Evolutionary conservation across 352 stramenopile species (phyloP), one percentile per base, ranked within the genome.

Genomic region (Phytophthora pinifolia): DNA sequence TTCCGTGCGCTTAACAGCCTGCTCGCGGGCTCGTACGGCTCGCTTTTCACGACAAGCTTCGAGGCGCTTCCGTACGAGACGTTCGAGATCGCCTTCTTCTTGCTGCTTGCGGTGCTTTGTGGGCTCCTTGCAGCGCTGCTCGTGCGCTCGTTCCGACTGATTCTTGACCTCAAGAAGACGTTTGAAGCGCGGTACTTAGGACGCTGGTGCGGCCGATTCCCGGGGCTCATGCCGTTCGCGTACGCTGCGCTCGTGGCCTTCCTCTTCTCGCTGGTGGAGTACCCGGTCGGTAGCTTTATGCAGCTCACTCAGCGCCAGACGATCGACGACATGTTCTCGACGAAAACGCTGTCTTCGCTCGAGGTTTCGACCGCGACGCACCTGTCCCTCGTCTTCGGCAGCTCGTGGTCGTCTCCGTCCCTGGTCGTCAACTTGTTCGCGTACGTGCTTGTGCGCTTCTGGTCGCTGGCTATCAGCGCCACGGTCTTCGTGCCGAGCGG

Each of bases 321-420:
- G 30, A 92, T 96, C 39, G 83, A 97, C 62, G 82, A 96, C 44
- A 84, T 97, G 73, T 94, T 96, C 34, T 86, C 77, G 1, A 76
- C 75, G 15, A 72, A 68, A 31, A 85, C 87, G 20, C 44, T 90
- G 14, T 67, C 76, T 5, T 59, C 46, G 32, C 50, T 68, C 42
- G 63, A 76, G 20, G 34, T 64, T 4, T 46, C 57, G 68, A 74
- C 22, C 50, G 15, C 47, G 9, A 70, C 62, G 4, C 63, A 72
- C 36, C 45, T 72, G 46, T 70, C 61, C 13, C 29, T 83, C 17
- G 68, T 74, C 5, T 82, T 74, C 32, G 70, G 73, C 18, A 68
- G 65, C 12, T 72, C 73, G 17, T 92, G 80, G 79, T 78, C 68
- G 6, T 83, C 79, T 17, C 74, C 82, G 13, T 84, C 76, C 3